These are phyloP conservation scores for Sonneratia alba DNA, from an alignment of 345 rosid genomes.

Conservation along the genomic window DNA sequence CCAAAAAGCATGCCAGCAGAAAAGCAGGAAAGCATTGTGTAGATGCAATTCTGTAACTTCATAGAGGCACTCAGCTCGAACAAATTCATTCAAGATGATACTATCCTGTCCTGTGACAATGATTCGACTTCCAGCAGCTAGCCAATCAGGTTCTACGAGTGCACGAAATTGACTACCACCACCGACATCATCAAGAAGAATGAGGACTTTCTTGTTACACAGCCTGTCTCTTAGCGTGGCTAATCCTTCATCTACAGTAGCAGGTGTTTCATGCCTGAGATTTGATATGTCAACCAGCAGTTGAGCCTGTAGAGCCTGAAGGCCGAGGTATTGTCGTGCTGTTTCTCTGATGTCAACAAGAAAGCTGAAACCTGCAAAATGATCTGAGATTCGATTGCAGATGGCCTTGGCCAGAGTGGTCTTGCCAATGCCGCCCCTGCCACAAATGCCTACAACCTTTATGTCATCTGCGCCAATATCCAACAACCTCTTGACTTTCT, in stretches of 20 bases:
- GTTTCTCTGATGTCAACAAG: neutral
- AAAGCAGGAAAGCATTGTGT: neutral
- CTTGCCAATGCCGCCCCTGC: slow-evolving; percentile 8
- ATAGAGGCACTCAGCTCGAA: neutral
- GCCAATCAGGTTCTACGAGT: slow-evolving; percentile 4
- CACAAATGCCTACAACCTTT: slow-evolving; percentile 2
- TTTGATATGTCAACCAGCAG: neutral
- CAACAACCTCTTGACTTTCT: neutral
- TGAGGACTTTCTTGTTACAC: neutral
- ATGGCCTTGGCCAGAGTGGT: slow-evolving; percentile 6
- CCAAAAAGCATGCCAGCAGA: neutral
- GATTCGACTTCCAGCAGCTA: slow-evolving; percentile 13
- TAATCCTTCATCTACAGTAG: neutral
- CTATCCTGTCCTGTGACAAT: slow-evolving; percentile 13
- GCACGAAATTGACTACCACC: neutral
- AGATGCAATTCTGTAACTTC: neutral
- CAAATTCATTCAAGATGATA: neutral
- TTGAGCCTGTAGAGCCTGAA: slow-evolving; percentile 1
- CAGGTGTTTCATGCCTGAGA: neutral
- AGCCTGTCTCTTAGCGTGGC: neutral
- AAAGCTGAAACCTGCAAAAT: slow-evolving; percentile 4
- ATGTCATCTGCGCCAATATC: neutral
- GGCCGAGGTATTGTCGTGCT: neutral
- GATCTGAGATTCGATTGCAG: neutral
- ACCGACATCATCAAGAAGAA: slow-evolving; percentile 19